Base-by-base conservation (phyloP, 495 filamentous ascomycete genomes). In the Delitschia confertaspora region DNA sequence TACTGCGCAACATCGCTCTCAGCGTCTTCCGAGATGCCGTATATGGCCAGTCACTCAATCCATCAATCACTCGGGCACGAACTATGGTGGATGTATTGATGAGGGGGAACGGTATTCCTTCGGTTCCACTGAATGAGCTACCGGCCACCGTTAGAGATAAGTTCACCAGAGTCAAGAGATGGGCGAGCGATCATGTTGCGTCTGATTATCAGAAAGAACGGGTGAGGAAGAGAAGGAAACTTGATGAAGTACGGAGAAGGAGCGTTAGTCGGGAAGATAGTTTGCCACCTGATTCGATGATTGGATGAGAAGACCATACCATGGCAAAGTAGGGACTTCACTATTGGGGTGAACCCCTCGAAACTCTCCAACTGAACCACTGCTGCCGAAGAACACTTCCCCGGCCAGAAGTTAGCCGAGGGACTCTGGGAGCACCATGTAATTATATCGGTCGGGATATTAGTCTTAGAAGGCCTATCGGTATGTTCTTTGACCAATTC, bases 1-100 rank as follows among this genome's bases (percentile, higher is more conserved):
- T 93, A 17, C 53, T 88, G 33, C 74, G 75, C 33, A 84, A 83
- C 48, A 76, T 93, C 10, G 88, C 80, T n/a, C 64, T 95, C 17
- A 73, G 73, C 38, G 72, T 70, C 20, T 95, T 86, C 57, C 71
- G 67, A 37, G 74, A 77, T 16, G 76, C 73, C 56, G 85, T 93
- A 1, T 83, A 88, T 57, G 88, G 85, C 14, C 80, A 64, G 42
- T 61, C 53, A 25, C 35, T 65, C 24, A 57, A 51, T 35, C 34
- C 47, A 44, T 80, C 77, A 50, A 63, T 91, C 41, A 67, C 82
- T 27, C 74, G 73, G 57, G 77, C 77, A 24, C 69, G 80, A 40
- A 91, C 87, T 7, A 76, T 71, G 44, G 65, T 91, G 10, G 70
- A 85, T 49, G 63, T 95, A 23, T 67, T 94, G 13, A 73, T 78